A percentile compares a stretch with the other conserved stretches of the same genome.
These are phyloP conservation scores for Ogataea trehaloabstinens DNA, from an alignment of 805 yeast species.

Conservation along the genomic window DNA sequence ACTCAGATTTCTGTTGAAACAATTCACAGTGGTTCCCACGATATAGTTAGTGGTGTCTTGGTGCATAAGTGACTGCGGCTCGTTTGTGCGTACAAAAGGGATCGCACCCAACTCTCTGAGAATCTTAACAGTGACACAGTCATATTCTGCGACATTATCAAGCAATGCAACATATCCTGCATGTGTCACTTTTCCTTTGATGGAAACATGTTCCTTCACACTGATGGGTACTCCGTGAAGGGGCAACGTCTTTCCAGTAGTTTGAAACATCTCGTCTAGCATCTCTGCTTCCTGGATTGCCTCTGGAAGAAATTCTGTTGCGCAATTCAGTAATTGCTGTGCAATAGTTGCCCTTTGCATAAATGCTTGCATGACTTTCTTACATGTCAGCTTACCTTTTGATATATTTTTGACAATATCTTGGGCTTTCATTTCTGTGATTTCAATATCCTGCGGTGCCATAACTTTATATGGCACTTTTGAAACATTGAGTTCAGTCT, in stretches of 20 bases:
- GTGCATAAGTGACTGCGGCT: conserved; percentile 57
- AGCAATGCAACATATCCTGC: conserved; percentile 46
- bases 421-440: conserved; percentile 36
- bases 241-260: conserved; percentile 55
- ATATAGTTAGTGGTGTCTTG: conserved; percentile 50
- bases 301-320: conserved; percentile 47
- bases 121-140: conserved; percentile 38
- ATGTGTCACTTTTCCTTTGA: conserved; percentile 49
- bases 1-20: conserved; percentile 47
- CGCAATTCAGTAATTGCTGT: conserved; percentile 48
- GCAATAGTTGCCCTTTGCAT: conserved; percentile 56
- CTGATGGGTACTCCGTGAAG: conserved; percentile 60
- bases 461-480: conserved; percentile 27
- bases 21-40: conserved; percentile 49
- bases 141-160: conserved; percentile 29
- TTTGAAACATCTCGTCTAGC: conserved; percentile 48
- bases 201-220: conserved; percentile 42
- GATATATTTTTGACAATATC: conserved; percentile 9
- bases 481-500: conserved; percentile 22
- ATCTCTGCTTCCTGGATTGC: conserved; percentile 55
- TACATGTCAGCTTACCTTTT: conserved; percentile 36
- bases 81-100: conserved; percentile 54
- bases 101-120: conserved; percentile 49
- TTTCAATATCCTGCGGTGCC: conserved; percentile 35
- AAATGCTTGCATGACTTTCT: conserved; percentile 49